phyloP scores from a whole-genome alignment of 2,329 filamentous ascomycete genomes.

The Trichoderma atroviride region DNA sequence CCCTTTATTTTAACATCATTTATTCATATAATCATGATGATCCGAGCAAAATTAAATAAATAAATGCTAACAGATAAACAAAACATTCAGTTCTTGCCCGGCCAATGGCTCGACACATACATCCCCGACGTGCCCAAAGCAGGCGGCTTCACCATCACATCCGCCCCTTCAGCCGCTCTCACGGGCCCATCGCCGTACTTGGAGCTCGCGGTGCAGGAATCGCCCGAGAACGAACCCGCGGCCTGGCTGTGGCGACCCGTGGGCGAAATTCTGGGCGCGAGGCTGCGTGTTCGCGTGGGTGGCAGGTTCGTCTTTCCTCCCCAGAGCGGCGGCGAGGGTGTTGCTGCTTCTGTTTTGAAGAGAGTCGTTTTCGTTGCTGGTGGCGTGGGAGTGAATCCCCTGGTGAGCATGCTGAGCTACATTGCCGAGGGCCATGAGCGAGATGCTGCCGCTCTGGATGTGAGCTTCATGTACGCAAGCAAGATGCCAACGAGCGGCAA shows the following conservation, averaged over 20 bases:
- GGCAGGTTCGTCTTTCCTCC: conserved; percentile 83
- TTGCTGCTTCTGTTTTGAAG: background rate
- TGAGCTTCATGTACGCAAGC: conserved; percentile 67
- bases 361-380: conserved; percentile 73
- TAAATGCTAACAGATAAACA: background rate
- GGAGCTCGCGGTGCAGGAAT: conserved; percentile 77
- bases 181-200: conserved; percentile 53
- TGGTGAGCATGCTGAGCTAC: conserved; percentile 72
- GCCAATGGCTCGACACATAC: conserved; percentile 87
- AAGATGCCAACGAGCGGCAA: conserved; percentile 38
- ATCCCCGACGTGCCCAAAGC: conserved; percentile 69
- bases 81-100: conserved; percentile 66
- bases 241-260: conserved; percentile 71
- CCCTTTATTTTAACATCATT: background rate
- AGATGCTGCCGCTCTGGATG: conserved; percentile 37
- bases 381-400: conserved; percentile 80
- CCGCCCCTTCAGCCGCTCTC: conserved; percentile 63
- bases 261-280: conserved; percentile 58
- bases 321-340: conserved; percentile 29
- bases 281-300: conserved; percentile 71
- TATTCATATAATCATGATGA: background rate
- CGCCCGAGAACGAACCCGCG: conserved; percentile 70
- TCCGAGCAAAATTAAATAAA: background rate
- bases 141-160: conserved; percentile 88
- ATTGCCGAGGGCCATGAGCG: conserved; percentile 45